These are phyloP conservation scores for Talaromyces sp. DNA, from an alignment of 2,329 filamentous ascomycete genomes.

Conservation along the genomic window DNA sequence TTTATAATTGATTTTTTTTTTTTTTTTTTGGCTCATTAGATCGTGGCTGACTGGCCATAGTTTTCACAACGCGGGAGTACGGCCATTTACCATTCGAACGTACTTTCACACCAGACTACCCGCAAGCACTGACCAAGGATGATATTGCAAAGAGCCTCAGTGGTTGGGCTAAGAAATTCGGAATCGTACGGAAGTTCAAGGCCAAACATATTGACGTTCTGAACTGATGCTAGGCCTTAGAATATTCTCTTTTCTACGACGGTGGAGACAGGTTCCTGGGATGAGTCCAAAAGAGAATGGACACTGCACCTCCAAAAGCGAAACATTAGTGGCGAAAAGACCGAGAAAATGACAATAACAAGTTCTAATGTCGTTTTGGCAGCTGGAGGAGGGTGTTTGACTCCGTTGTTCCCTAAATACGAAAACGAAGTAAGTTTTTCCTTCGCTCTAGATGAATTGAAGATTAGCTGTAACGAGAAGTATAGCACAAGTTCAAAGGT, in stretches of 20 bases:
- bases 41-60: conserved; percentile 15
- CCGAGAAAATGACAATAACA: conserved; percentile 11
- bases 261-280: conserved; percentile 33
- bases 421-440: conserved; percentile 11
- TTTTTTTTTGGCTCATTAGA: no score
- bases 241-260: conserved; percentile 33
- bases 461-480: background rate
- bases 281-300: conserved; percentile 32
- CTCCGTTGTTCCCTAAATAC: conserved; percentile 13
- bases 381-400: conserved; percentile 25
- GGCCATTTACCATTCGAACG: conserved; percentile 22
- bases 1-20: background rate
- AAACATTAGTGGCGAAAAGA: background rate
- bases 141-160: conserved; percentile 17
- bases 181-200: conserved; percentile 13
- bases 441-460: background rate
- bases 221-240: background rate
- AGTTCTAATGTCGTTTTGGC: conserved; percentile 26
- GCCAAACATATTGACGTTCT: background rate
- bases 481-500: conserved; percentile 31
- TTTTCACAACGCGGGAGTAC: conserved; percentile 14
- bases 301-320: conserved; percentile 26
- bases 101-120: conserved; percentile 18
- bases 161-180: conserved; percentile 17
- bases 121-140: conserved; percentile 17